Base-by-base conservation (phyloP, 2,329 filamentous ascomycete genomes). In the Mariannaea elegans region DNA sequence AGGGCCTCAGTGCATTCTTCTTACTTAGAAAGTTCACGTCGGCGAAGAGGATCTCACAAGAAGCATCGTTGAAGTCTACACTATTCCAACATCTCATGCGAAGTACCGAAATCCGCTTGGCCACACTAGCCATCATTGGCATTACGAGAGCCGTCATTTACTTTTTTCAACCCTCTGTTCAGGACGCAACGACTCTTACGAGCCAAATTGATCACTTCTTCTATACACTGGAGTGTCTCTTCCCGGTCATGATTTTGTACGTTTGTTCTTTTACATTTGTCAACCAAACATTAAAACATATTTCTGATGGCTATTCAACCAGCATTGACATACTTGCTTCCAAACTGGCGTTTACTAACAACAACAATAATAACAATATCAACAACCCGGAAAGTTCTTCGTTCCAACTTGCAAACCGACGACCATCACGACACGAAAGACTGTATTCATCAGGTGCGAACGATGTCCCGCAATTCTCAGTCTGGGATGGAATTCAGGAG, bases 131-230 rank as follows among this genome's bases (percentile, higher is more conserved):
- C 0, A 31, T 78, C 0, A 66, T 79, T 1, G 78, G 78, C 7
- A 70, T 76, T 2, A 72, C 72, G n/a, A 67, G 78, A 36, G 75
- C 77, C 12, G 69, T 78, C n/a, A 79, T 76, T 3, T 77, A 79
- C 44, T 75, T 75, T 0, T 79, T 77, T 49, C 76, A 78, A 51
- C 69, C 67, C 1, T 69, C 72, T 0, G 70, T 74, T 0, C 76
- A 79, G 56, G 73, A 70, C 12, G 77, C 77, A 0, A 74, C 71
- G 2, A 71, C 72, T 14, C 56, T 73, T 0, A 74, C 77, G 0
- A 73, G 75, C 27, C 76, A 80, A 31, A 51, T 80, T 2, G 78
- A 80, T 36, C 72, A 77, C 0, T 80, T 80, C 41, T 72, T 73
- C 3, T 79, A 79, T 16, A 75, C 76, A 0, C 46, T 80, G 0